Conservation (phyloP, 1,284 basidiomycete genomes). For the Microbotryum violaceum region DNA sequence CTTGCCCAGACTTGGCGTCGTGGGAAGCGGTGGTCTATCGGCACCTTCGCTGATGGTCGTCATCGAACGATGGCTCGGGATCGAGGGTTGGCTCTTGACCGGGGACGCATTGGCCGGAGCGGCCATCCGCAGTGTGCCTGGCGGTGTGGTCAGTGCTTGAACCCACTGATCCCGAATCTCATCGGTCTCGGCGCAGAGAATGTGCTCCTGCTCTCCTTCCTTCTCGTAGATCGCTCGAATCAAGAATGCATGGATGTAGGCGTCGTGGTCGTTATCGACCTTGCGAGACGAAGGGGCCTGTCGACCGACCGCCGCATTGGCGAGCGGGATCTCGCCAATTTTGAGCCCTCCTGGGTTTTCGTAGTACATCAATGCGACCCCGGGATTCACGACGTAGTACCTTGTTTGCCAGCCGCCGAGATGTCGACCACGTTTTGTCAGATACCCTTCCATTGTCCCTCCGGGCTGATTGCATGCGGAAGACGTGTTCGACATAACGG, state of each 20-base stretch:
- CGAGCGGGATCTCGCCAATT: constrained; percentile 65
- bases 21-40: no score
- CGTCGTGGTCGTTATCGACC: constrained; percentile 76
- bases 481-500: constrained; percentile 43
- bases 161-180: constrained; percentile 89
- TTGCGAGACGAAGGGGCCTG: constrained; percentile 53
- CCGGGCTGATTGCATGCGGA: constrained; percentile 47
- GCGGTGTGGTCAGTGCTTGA: constrained; percentile 66
- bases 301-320: constrained; percentile 26
- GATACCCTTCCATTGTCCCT: constrained; percentile 75
- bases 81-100: no score
- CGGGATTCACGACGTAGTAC: constrained; percentile 80
- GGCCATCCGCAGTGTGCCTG: constrained; percentile 38
- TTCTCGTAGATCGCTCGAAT: constrained; percentile 64
- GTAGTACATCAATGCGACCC: constrained; percentile 78
- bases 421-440: constrained; percentile 93
- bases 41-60: no score
- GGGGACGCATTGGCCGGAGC: constrained; percentile 39
- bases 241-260: constrained; percentile 93
- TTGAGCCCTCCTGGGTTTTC: constrained; percentile 89
- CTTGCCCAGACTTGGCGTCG: no score
- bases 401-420: constrained; percentile 88
- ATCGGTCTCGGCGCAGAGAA: constrained; percentile 93
- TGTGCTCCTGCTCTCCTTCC: constrained; percentile 66
- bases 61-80: no score